Conservation (phyloP, 129 eudicot genomes). For the Deinandra increscens region DNA sequence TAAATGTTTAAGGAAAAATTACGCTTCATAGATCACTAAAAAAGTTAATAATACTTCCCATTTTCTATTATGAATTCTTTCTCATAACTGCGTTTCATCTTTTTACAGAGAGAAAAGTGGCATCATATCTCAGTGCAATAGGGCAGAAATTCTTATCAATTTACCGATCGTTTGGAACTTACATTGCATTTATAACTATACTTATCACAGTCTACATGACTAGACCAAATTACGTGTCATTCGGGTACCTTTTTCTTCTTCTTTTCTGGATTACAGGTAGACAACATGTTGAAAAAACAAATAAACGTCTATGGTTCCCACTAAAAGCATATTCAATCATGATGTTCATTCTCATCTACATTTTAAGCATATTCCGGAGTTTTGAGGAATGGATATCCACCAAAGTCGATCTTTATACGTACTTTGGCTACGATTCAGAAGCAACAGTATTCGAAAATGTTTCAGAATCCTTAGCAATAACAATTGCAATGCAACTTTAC, state of each 20-base stretch:
- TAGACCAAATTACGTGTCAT: conserved; percentile 75
- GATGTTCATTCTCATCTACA: conserved; percentile 71
- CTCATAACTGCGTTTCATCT: conserved; percentile 7
- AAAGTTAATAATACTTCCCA: not conserved
- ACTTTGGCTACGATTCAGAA: conserved; percentile 70
- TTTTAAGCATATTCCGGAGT: conserved; percentile 72
- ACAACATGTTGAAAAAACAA: conserved; percentile 85
- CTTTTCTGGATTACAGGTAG: conserved; percentile 94
- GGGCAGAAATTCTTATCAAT: conserved; percentile 70
- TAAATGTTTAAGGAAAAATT: not conserved
- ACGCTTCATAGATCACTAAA: not conserved
- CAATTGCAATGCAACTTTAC: conserved; percentile 97
- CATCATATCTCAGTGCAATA: conserved; percentile 80
- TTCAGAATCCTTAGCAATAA: conserved; percentile 84
- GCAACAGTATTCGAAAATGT: conserved; percentile 70
- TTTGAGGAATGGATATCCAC: conserved; percentile 64
- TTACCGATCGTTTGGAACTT: conserved; percentile 87
- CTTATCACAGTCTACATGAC: conserved; percentile 81
- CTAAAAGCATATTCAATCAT: conserved; percentile 71
- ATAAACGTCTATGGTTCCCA: conserved; percentile 89
- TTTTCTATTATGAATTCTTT: not conserved
- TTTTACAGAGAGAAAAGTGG: conserved; percentile 87
- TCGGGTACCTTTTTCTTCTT: conserved; percentile 88
- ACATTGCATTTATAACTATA: conserved; percentile 81
- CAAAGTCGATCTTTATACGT: conserved; percentile 54